A percentile compares a stretch with the other conserved stretches of the same genome.
Evolutionary conservation across 2,329 filamentous ascomycete species (phyloP).

Genomic region (Trichophyton equinum): DNA sequence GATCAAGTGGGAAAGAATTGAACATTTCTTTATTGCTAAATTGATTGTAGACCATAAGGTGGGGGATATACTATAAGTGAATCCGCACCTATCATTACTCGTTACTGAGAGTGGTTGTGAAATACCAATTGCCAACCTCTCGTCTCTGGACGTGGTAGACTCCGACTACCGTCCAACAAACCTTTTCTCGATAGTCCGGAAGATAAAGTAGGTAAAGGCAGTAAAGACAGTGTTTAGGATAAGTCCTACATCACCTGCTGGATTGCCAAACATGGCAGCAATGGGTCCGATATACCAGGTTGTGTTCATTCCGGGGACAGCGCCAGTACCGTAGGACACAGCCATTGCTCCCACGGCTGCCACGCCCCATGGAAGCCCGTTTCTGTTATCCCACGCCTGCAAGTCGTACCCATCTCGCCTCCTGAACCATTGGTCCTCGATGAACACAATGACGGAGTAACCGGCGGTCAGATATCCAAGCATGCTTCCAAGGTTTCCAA

Average conservation of each 20-base stretch:
- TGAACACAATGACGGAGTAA: constrained; percentile 36
- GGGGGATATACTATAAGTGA: no score
- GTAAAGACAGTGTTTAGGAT: background rate
- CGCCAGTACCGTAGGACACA: background rate
- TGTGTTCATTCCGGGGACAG: background rate
- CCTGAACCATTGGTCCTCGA: constrained; percentile 36
- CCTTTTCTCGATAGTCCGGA: constrained; percentile 2
- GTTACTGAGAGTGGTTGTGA: no score
- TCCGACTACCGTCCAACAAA: constrained; percentile 5
- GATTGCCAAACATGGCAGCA: background rate
- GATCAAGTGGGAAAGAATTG: no score
- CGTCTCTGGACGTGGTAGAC: background rate
- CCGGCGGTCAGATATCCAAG: constrained; percentile 38
- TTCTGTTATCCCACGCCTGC: constrained; percentile 35
- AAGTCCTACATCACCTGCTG: background rate
- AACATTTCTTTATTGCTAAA: no score
- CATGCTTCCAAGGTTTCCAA: constrained; percentile 35
- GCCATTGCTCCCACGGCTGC: constrained; percentile 14
- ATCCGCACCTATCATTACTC: no score
- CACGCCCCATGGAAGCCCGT: constrained; percentile 29
- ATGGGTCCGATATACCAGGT: constrained; percentile 4
- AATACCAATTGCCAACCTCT: no score
- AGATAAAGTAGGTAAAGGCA: background rate
- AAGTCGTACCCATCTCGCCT: constrained; percentile 33
- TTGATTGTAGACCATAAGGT: no score